These are phyloP conservation scores for sweet orange (Citrus sinensis) DNA, from an alignment of 345 rosid genomes.

Conservation along the genomic window DNA sequence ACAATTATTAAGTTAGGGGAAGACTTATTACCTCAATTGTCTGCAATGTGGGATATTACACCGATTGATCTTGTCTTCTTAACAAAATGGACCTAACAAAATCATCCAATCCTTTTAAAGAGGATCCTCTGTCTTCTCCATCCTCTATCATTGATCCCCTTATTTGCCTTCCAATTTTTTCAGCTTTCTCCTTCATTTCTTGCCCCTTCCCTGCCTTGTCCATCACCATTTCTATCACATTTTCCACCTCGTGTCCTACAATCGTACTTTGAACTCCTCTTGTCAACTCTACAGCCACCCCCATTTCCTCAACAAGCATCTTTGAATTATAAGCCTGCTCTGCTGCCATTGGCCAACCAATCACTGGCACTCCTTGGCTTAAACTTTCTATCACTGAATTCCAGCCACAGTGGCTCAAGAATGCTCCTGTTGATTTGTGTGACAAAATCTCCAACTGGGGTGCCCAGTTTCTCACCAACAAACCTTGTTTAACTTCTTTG, in stretches of 20 bases:
- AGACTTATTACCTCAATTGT: too few relatives aligned
- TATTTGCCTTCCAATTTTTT: conserved; percentile 20
- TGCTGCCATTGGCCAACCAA: conserved; percentile 59
- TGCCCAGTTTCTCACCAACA: conserved; percentile 49
- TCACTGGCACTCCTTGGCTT: conserved; percentile 49
- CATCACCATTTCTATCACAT: conserved; percentile 34
- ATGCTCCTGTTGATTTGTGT: conserved; percentile 42
- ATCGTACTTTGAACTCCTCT: conserved; percentile 28
- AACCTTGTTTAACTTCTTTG: conserved; percentile 12
- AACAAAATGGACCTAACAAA: conserved; percentile 13
- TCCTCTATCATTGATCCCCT: conserved; percentile 25
- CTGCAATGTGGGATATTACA: background rate
- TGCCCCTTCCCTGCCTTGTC: conserved; percentile 31
- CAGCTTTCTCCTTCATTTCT: conserved; percentile 39
- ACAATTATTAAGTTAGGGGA: too few relatives aligned
- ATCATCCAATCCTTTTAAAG: conserved; percentile 35
- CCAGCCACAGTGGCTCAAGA: conserved; percentile 64
- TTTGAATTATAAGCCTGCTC: conserved; percentile 50
- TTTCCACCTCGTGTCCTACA: conserved; percentile 20
- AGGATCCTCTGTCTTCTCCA: conserved; percentile 31
- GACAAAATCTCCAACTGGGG: conserved; percentile 51
- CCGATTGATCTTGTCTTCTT: background rate
- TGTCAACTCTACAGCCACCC: conserved; percentile 41
- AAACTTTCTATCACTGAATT: conserved; percentile 55
- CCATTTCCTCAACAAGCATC: conserved; percentile 56